Evolutionary conservation across 148 eudicot species (phyloP).

Genomic region (Selenicereus undatus): DNA sequence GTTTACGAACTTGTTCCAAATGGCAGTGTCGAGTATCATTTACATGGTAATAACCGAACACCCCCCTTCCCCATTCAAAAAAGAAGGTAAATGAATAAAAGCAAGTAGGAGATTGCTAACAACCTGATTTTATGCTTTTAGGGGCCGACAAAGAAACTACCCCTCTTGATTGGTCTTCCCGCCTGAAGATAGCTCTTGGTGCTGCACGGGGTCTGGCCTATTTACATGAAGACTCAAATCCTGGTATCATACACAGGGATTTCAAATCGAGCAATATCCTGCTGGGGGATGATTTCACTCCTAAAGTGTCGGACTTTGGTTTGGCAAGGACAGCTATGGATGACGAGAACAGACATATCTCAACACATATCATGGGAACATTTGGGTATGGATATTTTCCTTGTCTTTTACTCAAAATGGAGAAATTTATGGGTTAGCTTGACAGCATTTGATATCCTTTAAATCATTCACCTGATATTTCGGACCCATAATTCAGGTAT

Average conservation of each 20-base stretch:
- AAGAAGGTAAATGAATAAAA: no score
- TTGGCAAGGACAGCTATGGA: slow-evolving; percentile 81
- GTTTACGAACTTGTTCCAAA: slow-evolving; percentile 83
- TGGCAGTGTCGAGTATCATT: slow-evolving; percentile 93
- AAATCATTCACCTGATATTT: neutral
- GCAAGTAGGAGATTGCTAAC: neutral
- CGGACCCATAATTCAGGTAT: slow-evolving; percentile 43
- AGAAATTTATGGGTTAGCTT: neutral
- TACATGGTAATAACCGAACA: slow-evolving; percentile 53
- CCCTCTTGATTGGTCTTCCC: slow-evolving; percentile 79
- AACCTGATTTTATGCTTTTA: slow-evolving; percentile 18
- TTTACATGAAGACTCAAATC: slow-evolving; percentile 96
- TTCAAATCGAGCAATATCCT: slow-evolving; percentile 94
- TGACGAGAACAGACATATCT: slow-evolving; percentile 67
- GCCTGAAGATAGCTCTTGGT: slow-evolving; percentile 85
- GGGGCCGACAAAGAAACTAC: slow-evolving; percentile 65
- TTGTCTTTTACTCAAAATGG: neutral
- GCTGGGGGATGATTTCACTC: slow-evolving; percentile 84
- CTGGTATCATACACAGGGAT: slow-evolving; percentile 92
- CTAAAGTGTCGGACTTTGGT: slow-evolving; percentile 99
- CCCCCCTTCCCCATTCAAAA: neutral
- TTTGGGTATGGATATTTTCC: slow-evolving; percentile 57
- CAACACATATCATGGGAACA: slow-evolving; percentile 98
- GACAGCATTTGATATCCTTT: no score
- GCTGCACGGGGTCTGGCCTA: slow-evolving; percentile 97